These are phyloP conservation scores for Pilaira anomala DNA, from an alignment of 192 early-diverging fungal species.

Conservation along the genomic window DNA sequence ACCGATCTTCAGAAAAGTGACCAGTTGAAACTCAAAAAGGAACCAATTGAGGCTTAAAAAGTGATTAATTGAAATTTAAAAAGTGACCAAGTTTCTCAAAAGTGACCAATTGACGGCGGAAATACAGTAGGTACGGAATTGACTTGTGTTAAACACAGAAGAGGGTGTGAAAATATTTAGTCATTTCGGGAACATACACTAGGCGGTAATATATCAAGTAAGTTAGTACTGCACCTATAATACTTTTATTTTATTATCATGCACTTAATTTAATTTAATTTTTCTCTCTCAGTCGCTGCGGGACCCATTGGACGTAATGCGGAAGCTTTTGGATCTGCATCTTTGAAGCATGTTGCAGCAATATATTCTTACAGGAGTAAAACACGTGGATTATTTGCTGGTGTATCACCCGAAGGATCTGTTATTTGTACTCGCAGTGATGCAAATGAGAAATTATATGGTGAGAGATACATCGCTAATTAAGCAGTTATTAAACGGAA, in stretches of 20 bases:
- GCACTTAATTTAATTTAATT: no score
- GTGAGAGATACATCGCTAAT: conserved; percentile 69
- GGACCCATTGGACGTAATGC: conserved; percentile 83
- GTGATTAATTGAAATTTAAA: no score
- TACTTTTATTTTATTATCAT: no score
- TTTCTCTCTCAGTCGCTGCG: conserved; percentile 63
- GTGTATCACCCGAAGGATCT: conserved; percentile 64
- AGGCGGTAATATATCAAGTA: conserved; percentile 76
- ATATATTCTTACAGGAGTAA: conserved; percentile 90
- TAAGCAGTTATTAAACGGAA: conserved; percentile 80
- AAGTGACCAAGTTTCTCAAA: no score
- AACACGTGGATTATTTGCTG: conserved; percentile 89
- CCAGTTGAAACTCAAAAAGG: conserved; percentile 1
- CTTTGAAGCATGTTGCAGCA: conserved; percentile 72
- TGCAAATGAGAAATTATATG: conserved; percentile 83
- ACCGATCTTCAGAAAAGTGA: no score
- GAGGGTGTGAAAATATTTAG: conserved; percentile 86
- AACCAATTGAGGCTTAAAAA: no score
- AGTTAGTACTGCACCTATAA: neutral
- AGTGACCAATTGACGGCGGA: no score
- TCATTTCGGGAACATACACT: conserved; percentile 81
- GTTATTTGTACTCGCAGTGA: conserved; percentile 81
- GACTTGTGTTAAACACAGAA: conserved; percentile 86
- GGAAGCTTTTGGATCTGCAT: conserved; percentile 75
- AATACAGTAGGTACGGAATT: conserved; percentile 67